These are phyloP conservation scores for Blakeslea trispora DNA, from an alignment of 371 early-diverging fungal species.

Conservation along the genomic window DNA sequence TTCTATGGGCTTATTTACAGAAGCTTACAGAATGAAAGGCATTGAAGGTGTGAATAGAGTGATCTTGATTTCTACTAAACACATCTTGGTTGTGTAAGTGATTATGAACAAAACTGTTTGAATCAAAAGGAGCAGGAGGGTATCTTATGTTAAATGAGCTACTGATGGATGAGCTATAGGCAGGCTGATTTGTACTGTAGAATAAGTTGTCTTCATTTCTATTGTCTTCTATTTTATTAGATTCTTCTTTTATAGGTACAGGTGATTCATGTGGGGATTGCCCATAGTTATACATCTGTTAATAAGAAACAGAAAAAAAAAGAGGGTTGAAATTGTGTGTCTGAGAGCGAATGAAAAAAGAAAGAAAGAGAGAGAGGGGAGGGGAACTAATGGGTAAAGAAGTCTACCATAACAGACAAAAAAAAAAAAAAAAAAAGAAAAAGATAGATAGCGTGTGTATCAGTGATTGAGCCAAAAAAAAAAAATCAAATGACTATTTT, in stretches of 20 bases:
- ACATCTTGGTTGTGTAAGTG: slow-evolving; percentile 4
- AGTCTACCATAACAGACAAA: no score
- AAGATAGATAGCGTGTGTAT: no score
- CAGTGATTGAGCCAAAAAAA: no score
- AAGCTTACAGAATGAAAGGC: slow-evolving; percentile 18
- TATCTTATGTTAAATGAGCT: slow-evolving; percentile 11
- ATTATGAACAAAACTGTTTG: slow-evolving; percentile 18
- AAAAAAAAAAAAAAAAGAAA: no score
- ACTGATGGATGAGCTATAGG: slow-evolving; percentile 5
- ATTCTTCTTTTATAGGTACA: neutral
- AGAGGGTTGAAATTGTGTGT: no score
- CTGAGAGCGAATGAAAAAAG: no score
- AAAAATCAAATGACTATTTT: no score
- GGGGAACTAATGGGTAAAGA: no score
- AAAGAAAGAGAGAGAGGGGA: no score
- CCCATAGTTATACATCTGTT: slow-evolving; percentile 27
- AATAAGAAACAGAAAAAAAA: slow-evolving; percentile 10
- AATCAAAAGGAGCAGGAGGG: slow-evolving; percentile 15
- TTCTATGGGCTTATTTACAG: neutral
- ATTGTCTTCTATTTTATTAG: slow-evolving; percentile 4
- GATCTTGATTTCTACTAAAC: slow-evolving; percentile 8
- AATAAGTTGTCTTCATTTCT: neutral
- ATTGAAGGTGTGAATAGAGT: slow-evolving; percentile 7
- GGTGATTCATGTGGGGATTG: slow-evolving; percentile 7
- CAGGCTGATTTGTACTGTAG: neutral